Base-by-base conservation (phyloP, 2,329 filamentous ascomycete species). In the Aphanoascus verrucosus region DNA sequence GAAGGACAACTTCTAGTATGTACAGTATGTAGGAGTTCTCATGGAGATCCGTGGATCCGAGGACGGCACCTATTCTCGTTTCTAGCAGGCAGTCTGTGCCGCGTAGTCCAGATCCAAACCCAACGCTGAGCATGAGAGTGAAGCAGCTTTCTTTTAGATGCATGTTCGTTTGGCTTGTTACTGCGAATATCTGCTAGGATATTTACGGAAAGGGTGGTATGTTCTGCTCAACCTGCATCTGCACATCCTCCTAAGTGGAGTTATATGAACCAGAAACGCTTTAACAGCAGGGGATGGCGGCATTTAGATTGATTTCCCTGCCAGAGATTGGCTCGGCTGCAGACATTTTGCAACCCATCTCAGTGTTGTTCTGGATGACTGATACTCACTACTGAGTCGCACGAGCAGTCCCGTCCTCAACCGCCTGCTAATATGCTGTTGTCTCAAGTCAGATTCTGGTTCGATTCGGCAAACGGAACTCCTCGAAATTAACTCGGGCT, bases 221-320 rank as follows among this genome's bases (percentile, higher is more conserved):
- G 45, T 47, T 47, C 35, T 19, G 45, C 31, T 20, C 14, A 17
- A 23, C 45, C 20, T 37, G 31, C 45, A 37, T 47, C 45, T 37
- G 45, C 32, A 3, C 32, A 47, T 47, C 45, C 46, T 49, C 14
- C 14, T 31, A n/a, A 40, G 46, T 40, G 46, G 46, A 41, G 46
- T 40, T 28, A 5, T 14, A 40, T 38, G 45, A 32, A 48, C n/a
- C 34, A 23, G 15, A 20, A 38, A 15, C 19, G 12, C 19, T 20
- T 17, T 40, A 12, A 11, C 28, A 23, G 34, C 46, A 49, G 32
- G 46, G 46, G 31, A 47, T 37, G 31, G 45, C n/a, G 8, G 14
- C 44, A 46, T 28, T 28, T 28, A 28, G 23, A 28, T 28, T 28
- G 3, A 28, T 28, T 28, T 28, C 23, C 23, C 23, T 28, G 23